These are phyloP conservation scores for Aspergillus sp. DNA, from an alignment of 2,329 filamentous ascomycete species.

Conservation along the genomic window DNA sequence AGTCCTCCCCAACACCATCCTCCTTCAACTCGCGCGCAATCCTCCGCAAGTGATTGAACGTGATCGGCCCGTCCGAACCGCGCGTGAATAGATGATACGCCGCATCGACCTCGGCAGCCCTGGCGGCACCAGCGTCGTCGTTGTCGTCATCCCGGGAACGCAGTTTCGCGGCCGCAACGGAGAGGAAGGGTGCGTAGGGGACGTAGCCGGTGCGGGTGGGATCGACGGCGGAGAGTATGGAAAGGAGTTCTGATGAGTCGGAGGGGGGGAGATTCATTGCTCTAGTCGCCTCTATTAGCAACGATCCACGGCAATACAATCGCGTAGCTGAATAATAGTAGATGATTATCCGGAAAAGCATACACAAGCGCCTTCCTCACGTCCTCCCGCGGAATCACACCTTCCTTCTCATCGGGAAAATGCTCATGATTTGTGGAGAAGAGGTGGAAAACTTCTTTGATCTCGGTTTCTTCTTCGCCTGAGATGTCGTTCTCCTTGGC, in stretches of 20 bases:
- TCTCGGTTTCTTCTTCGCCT: constrained; percentile 77
- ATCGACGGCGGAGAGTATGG: constrained; percentile 74
- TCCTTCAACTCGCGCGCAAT: constrained; percentile 77
- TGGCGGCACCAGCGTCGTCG: constrained; percentile 36
- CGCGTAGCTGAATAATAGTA: too few relatives aligned
- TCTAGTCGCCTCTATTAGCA: constrained; percentile 36
- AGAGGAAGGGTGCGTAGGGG: constrained; percentile 71
- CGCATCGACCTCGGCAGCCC: constrained; percentile 64
- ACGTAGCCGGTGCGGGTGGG: constrained; percentile 72
- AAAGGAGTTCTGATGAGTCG: constrained; percentile 57
- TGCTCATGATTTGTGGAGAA: constrained; percentile 56
- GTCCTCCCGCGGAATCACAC: constrained; percentile 59
- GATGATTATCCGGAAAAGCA: constrained; percentile 17
- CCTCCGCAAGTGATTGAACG: constrained; percentile 64
- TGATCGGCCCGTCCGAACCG: constrained; percentile 55
- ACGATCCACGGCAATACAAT: too few relatives aligned
- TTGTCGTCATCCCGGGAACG: constrained; percentile 48
- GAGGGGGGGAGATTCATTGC: constrained; percentile 70
- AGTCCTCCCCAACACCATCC: constrained; percentile 64
- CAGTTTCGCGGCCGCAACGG: constrained; percentile 79
- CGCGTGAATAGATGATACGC: constrained; percentile 75
- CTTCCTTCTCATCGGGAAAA: constrained; percentile 62
- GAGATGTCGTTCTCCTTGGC: constrained; percentile 85
- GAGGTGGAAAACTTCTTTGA: constrained; percentile 78
- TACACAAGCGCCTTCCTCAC: constrained; percentile 67